Base-by-base conservation (phyloP, 2,329 filamentous ascomycete species). In the Penicillium sp. region DNA sequence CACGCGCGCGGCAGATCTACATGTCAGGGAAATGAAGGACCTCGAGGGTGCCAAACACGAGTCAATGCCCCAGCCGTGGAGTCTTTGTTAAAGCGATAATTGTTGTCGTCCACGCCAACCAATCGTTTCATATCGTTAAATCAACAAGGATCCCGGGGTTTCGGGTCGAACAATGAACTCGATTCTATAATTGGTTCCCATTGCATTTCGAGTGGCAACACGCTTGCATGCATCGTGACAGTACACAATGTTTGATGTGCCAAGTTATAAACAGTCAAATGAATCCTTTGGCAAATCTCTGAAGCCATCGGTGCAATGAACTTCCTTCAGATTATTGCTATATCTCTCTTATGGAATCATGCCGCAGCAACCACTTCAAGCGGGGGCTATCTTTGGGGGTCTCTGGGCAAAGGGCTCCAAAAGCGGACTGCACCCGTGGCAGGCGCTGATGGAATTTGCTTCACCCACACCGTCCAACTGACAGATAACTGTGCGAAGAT, bases 401-500 rank as follows among this genome's bases (percentile, higher is more conserved):
- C 32, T 18, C n/a, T 18, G 21, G 11, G 9, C 18, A 38, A 40
- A 40, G 27, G 14, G 29, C 10, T 38, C 36, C 10, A 36, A 2
- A 36, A 45, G 14, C 43, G 48, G 9, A 16, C 14, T 55, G 5
- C 21, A 29, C 9, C 11, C 13, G 27, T 11, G 4, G 32, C 67
- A 0, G 56, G 70, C 16, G 14, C 62, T 0, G 63, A 75, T 65
- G 75, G 76, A 1, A 60, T 63, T 3, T 82, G 79, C 58, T 56
- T 64, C 2, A 64, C 67, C 1, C 72, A 79, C 55, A 61, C 56
- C 5, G 60, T 79, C 14, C 36, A 70, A 16, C 29, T 47, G 0
- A 57, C 56, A 1, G 78, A 81, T 39, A 64, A 32, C 27, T 81
- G 76, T 61, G 43, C 54, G 13, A 49, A 14, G 2, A 65, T 80